Percentiles rank a stretch among this genome's conserved stretches.
Evolutionary conservation across 2,329 filamentous ascomycete species (phyloP).

Genomic region (Verticillium nubilum): DNA sequence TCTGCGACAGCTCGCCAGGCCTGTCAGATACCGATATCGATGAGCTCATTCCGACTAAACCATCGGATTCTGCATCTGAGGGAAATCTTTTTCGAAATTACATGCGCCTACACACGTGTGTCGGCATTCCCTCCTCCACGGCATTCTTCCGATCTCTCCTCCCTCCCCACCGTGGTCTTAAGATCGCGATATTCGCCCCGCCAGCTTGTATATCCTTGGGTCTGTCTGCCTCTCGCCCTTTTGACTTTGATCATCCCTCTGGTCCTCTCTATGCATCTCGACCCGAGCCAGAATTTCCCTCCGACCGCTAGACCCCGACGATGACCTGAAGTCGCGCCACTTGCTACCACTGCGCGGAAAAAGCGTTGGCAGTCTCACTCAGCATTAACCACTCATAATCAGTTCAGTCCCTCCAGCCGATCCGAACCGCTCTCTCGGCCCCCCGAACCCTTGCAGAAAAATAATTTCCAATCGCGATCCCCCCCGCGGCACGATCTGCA

Average conservation of each 20-base stretch:
- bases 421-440: neutral
- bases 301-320: neutral
- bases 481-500: neutral
- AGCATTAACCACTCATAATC: neutral
- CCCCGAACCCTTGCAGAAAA: neutral
- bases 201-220: neutral
- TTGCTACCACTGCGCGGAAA: neutral
- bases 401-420: neutral
- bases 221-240: neutral
- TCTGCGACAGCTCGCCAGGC: neutral
- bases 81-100: neutral
- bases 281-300: neutral
- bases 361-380: neutral
- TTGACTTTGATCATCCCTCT: neutral
- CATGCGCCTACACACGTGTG: neutral
- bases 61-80: neutral
- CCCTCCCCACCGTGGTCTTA: neutral
- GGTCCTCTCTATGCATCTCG: neutral
- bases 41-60: constrained; percentile 7
- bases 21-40: constrained; percentile 2
- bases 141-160: neutral
- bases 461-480: neutral
- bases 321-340: neutral
- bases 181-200: neutral
- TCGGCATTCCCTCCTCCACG: neutral